Evolutionary conservation across 148 eudicot species (phyloP).

Genomic region (Pouteria glomerata): DNA sequence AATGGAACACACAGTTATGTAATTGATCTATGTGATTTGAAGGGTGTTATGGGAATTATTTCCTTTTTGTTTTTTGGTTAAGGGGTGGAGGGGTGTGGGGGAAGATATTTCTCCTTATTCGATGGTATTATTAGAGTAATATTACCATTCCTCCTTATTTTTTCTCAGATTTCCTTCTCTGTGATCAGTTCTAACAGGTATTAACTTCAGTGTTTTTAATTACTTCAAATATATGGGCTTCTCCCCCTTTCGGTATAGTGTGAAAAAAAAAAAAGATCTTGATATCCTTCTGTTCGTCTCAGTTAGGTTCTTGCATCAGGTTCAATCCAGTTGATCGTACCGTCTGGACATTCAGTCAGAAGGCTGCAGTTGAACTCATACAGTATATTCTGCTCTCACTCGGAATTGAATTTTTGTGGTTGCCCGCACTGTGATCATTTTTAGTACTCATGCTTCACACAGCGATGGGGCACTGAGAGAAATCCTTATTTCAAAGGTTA

Average conservation of each 20-base stretch:
- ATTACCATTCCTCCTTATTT: too few species aligned
- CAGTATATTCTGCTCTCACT: constrained; percentile 36
- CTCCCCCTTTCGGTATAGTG: not conserved
- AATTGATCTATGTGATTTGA: too few species aligned
- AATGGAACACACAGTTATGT: too few species aligned
- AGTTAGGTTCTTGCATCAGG: constrained; percentile 66
- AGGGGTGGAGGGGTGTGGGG: too few species aligned
- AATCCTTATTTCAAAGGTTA: constrained; percentile 83
- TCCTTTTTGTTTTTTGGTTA: too few species aligned
- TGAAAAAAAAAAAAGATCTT: not conserved
- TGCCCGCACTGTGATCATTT: not conserved
- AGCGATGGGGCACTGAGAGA: constrained; percentile 97
- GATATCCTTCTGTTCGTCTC: constrained; percentile 1
- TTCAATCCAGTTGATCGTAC: constrained; percentile 77
- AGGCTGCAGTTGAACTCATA: constrained; percentile 87
- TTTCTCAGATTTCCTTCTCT: too few species aligned
- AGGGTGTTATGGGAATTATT: too few species aligned
- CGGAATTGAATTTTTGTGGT: not conserved
- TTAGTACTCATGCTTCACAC: constrained; percentile 19
- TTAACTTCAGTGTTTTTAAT: not conserved
- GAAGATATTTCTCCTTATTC: too few species aligned
- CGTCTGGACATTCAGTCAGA: constrained; percentile 74
- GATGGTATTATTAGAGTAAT: too few species aligned
- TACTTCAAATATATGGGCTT: not conserved
- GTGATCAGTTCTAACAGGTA: too few species aligned